These are phyloP conservation scores for Stemphylium beticola DNA, from an alignment of 2,329 filamentous ascomycete genomes.

Conservation along the genomic window DNA sequence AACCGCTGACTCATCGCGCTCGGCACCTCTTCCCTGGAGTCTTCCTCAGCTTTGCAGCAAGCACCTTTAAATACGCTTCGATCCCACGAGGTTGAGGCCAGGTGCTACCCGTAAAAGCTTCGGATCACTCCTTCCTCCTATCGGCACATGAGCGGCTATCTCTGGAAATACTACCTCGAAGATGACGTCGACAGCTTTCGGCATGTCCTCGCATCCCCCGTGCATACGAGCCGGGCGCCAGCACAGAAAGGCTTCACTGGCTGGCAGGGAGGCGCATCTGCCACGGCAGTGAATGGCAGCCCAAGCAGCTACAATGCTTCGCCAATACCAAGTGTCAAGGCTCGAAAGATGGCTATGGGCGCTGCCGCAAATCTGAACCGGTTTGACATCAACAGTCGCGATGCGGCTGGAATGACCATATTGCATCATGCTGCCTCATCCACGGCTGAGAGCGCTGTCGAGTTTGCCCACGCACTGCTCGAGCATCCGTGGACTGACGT, in stretches of 20 bases:
- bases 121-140: conserved; percentile 48
- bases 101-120: conserved; percentile 70
- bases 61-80: conserved; percentile 93
- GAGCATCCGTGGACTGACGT: conserved; percentile 84
- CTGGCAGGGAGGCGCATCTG: conserved; percentile 40
- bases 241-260: conserved; percentile 58
- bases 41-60: conserved; percentile 57
- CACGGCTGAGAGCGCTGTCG: conserved; percentile 68
- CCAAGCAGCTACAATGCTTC: conserved; percentile 56
- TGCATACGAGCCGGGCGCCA: conserved; percentile 61
- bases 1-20: conserved; percentile 33
- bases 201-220: conserved; percentile 79
- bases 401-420: conserved; percentile 80
- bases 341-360: conserved; percentile 34
- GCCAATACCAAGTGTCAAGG: conserved; percentile 49
- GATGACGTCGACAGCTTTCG: conserved; percentile 97
- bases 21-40: conserved; percentile 39
- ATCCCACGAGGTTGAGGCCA: conserved; percentile 86
- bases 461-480: conserved; percentile 79
- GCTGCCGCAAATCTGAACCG: conserved; percentile 55
- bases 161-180: conserved; percentile 97
- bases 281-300: conserved; percentile 52
- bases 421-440: conserved; percentile 85
- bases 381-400: conserved; percentile 82
- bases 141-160: conserved; percentile 86